These are phyloP conservation scores for Gossypium australe DNA, from an alignment of 345 rosid genomes.

Conservation along the genomic window DNA sequence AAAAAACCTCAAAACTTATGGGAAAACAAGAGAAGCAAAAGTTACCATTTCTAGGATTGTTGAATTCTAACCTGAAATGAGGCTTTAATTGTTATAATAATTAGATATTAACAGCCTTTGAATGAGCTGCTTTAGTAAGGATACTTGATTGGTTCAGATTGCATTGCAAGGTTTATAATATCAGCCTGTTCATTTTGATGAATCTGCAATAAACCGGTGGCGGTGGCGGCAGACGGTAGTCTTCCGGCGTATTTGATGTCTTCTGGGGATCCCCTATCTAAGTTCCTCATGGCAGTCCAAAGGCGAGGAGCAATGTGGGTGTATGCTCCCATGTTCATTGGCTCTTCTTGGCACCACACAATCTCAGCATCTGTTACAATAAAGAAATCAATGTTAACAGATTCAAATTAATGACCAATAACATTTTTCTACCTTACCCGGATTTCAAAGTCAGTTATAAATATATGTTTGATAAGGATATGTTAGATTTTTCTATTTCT, in stretches of 20 bases:
- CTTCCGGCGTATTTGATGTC: slow-evolving; percentile 71
- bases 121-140: slow-evolving; percentile 7
- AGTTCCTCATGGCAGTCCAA: slow-evolving; percentile 52
- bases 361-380: slow-evolving; percentile 49
- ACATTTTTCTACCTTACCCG: no score
- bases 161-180: slow-evolving; percentile 48
- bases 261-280: slow-evolving; percentile 43
- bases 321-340: slow-evolving; percentile 86
- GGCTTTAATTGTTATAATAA: no score
- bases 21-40: background rate
- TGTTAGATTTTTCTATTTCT: no score
- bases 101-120: no score
- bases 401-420: no score
- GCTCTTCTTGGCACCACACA: slow-evolving; percentile 84
- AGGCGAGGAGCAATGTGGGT: slow-evolving; percentile 49
- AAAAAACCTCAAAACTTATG: background rate
- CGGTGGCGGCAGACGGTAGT: slow-evolving; percentile 68
- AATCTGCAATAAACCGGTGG: slow-evolving; percentile 56
- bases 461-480: no score
- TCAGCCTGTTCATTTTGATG: slow-evolving; percentile 57
- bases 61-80: background rate
- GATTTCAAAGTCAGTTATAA: no score
- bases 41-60: background rate
- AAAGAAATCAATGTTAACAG: background rate
- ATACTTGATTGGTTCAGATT: slow-evolving; percentile 39